phyloP scores from a whole-genome alignment of 1,284 basidiomycete species.

The Filobasidium uniguttulatum region DNA sequence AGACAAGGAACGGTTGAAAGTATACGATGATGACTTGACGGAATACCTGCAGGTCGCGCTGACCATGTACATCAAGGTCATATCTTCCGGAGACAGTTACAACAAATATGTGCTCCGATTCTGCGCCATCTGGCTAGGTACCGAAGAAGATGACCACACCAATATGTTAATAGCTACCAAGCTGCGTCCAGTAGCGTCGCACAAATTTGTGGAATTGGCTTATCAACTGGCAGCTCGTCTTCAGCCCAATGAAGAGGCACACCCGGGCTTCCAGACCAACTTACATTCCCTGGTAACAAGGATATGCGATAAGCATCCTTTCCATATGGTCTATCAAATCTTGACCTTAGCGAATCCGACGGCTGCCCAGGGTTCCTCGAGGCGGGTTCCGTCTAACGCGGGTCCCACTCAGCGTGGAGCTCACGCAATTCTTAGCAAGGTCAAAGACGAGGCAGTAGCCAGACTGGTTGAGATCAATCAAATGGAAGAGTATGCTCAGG shows the following conservation, averaged over 20 bases:
- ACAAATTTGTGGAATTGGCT: constrained; percentile 78
- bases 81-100: constrained; percentile 54
- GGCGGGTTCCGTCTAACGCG: too few relatives aligned
- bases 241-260: constrained; percentile 37
- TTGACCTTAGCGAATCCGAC: constrained; percentile 44
- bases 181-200: constrained; percentile 58
- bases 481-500: constrained; percentile 55
- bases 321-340: constrained; percentile 83
- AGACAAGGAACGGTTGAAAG: background rate
- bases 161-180: constrained; percentile 44
- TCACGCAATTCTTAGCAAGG: too few relatives aligned
- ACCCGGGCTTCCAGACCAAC: constrained; percentile 45
- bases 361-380: too few relatives aligned
- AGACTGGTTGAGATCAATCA: constrained; percentile 42
- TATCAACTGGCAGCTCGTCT: constrained; percentile 86
- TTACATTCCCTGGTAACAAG: constrained; percentile 55
- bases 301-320: constrained; percentile 82
- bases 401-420: too few relatives aligned
- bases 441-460: too few relatives aligned
- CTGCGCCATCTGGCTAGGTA: constrained; percentile 81
- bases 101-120: constrained; percentile 70
- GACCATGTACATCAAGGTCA: constrained; percentile 64
- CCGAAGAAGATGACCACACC: constrained; percentile 50
- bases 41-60: constrained; percentile 64
- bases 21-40: constrained; percentile 11